Base-by-base conservation (phyloP, 2,329 filamentous ascomycete genomes). In the Domatiomyces globalis region DNA sequence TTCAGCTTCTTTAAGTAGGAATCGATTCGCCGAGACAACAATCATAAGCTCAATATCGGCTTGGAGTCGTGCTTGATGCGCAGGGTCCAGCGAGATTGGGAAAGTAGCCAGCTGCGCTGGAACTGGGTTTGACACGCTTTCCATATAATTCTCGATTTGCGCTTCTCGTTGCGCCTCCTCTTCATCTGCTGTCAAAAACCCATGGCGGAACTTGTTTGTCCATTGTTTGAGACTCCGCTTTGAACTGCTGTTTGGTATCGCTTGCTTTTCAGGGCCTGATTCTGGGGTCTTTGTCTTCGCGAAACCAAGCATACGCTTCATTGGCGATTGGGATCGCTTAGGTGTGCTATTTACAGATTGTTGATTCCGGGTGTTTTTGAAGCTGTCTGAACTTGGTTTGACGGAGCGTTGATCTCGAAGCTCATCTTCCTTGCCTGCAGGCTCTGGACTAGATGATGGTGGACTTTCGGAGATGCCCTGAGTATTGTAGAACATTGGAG, bases 31-130 rank as follows among this genome's bases (percentile, higher is more conserved):
- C 2, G 63, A 68, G 22, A 65, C 62, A 47, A 67, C 69, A 48
- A 73, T 64, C 67, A 72, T 71, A 33, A 70, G 62, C 52, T 73
- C 71, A 43, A 73, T 59, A 48, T 72, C 69, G 2, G 67, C 67
- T 53, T 71, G 72, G 15, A 74, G 60, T 49, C 67, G 69, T 5
- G 69, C 67, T 54, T 74, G 71, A 5, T 61, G 59, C 1, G 62
- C 58, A 27, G 67, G 66, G 50, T 66, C 63, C 20, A 73, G 55
- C 2, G 70, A 71, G 50, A 72, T 66, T 1, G 63, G 61, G 15
- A 67, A 59, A 10, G 56, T 63, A 5, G 62, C 59, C 44, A 3
- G 51, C 43, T 58, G 50, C 58, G 51, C 20, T 58, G 9, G 49
- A 45, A 10, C 18, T 20, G 47, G 47, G 9, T 39, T 29, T 22